Percentiles rank a stretch among this genome's conserved stretches.
Evolutionary conservation across 2,329 filamentous ascomycete species (phyloP).

Genomic region (Phaeomoniella chlamydospora): DNA sequence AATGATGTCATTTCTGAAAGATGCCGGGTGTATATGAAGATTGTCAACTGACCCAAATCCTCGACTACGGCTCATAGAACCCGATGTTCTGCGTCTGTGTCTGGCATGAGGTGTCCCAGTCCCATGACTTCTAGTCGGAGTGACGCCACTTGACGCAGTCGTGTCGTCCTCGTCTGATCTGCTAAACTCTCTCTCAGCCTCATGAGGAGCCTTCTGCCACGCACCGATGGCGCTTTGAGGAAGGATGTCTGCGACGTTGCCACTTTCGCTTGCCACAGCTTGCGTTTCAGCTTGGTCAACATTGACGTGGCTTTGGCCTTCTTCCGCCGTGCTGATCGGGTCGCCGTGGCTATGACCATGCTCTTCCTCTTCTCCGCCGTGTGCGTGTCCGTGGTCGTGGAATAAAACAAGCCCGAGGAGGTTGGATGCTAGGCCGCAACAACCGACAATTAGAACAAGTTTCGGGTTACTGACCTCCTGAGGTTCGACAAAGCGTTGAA

Average conservation of each 20-base stretch:
- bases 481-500: conserved; percentile 82
- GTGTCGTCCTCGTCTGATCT: conserved; percentile 15
- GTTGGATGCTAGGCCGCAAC: conserved; percentile 73
- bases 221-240: conserved; percentile 47
- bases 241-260: conserved; percentile 45
- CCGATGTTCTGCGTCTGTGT: conserved; percentile 44
- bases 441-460: conserved; percentile 81
- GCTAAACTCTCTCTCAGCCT: conserved; percentile 7
- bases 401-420: conserved; percentile 79
- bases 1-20: conserved; percentile 85
- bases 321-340: conserved; percentile 32
- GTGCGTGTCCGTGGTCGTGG: conserved; percentile 80
- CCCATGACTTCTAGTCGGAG: conserved; percentile 15
- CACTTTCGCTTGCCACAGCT: conserved; percentile 39
- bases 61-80: conserved; percentile 39
- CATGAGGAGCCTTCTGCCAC: conserved; percentile 15
- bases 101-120: conserved; percentile 20
- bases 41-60: conserved; percentile 46
- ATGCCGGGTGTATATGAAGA: conserved; percentile 75
- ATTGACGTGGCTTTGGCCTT: conserved; percentile 34
- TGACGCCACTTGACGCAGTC: conserved; percentile 13
- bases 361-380: conserved; percentile 44
- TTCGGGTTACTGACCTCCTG: conserved; percentile 74
- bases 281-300: conserved; percentile 16
- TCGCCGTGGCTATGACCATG: conserved; percentile 27